Base-by-base conservation (phyloP, 179 eudicot species). In the Patellifolia procumbens region DNA sequence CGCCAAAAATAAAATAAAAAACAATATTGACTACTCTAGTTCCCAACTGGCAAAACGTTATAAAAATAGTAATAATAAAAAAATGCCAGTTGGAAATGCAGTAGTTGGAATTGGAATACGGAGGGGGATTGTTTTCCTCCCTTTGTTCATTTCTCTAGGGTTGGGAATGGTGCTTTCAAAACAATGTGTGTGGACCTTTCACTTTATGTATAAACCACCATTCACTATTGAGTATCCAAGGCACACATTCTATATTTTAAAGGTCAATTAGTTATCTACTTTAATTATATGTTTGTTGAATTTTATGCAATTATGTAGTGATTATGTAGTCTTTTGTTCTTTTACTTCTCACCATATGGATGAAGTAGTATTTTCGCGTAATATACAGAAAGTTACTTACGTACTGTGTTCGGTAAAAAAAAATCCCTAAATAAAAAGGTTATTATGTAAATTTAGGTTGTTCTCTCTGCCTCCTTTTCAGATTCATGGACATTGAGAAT, bases 21-120 rank as follows among this genome's bases (percentile, higher is more conserved):
- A 48, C 71, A 67, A 13, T 67, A 43, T 67, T 66, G 51, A 67
- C 71, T 67, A 26, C 53, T 63, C 45, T 63, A 63, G 8, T 35
- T 65, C 71, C 51, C 53, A 66, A 66, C 70, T 66, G 70, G 52
- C 70, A 66, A 66, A 66, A 2, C 32, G 20, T 42, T 42, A 22
- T 43, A 10, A 3, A 32, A n/a, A 12, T 66, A 65, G 39, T 9
- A 49, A 66, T 20, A 45, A 32, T 39, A 39, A 39, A 39, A 39
- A 39, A 3, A 43, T 58, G 53, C 71, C 71, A 67, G 53, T 67
- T 67, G 70, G 31, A 9, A 55, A 7, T 39, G 43, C 43, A 39
- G 43, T 39, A 39, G 43, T 39, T 39, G 43, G 43, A 9, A 15
- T 52, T 5, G n/a, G n/a, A n/a, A n/a, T n/a, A n/a, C n/a, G n/a